Base-by-base conservation (phyloP, 306 rosid genomes). In the Vachellia pachyceras region DNA sequence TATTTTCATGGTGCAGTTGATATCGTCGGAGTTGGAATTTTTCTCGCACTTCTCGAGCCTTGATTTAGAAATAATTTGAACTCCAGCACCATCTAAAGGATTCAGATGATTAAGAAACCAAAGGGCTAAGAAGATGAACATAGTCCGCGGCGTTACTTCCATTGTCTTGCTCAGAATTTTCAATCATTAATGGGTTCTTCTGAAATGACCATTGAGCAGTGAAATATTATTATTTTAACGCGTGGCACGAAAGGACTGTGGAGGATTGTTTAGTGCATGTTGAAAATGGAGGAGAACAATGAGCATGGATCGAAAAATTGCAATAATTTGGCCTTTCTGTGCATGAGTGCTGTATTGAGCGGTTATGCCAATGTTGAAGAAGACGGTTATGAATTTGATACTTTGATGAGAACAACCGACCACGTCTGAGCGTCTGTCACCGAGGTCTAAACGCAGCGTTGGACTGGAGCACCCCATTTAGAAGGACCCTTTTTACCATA, bases 41-140 rank as follows among this genome's bases (percentile, higher is more conserved):
- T 84, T 88, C 89, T 95, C 97, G 86, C 97, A 95, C 66, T 90
- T 90, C 80, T 93, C 92, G 7, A 95, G 97, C 85, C 93, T 95
- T 22, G 96, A 95, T 82, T 95, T 95, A 37, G 99, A 95, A 41
- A 93, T 93, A 29, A 95, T 93, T 82, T 93, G 97, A 79, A 89
- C 83, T 41, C 88, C 93, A 40, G 76, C 44, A 57, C 77, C 85
- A 55, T 36, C 42, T 8, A 54, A 80, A 10, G 37, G 57, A 39
- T 61, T 76, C 3, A 76, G 45, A 33, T 69, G 33, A 42, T 36
- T 73, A 35, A 87, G 41, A 71, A 85, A 41, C 79, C 67, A 88
- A 29, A 77, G 15, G 22, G 85, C 41, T 18, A 83, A 23, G 44
- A 91, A 44, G 49, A 82, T 63, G 67, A 69, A 73, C 68, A 41